Base-by-base conservation (phyloP, 148 eudicot species). In the Oxyria digyna region DNA sequence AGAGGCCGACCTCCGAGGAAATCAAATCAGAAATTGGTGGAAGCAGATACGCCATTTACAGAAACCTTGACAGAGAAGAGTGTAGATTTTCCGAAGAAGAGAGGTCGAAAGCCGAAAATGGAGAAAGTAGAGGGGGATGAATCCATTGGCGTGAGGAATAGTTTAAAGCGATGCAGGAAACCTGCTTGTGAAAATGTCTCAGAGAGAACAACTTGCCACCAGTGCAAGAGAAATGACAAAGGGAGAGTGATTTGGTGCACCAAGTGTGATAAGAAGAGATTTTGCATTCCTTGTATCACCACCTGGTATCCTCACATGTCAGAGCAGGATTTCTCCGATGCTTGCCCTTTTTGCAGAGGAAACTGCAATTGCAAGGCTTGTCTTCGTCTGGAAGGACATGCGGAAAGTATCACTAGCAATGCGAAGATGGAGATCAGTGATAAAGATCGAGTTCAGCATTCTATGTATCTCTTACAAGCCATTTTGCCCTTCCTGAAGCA, bases 161-260 rank as follows among this genome's bases (percentile, higher is more conserved):
- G 72, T 26, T 21, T 32, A 13, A 73, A 26, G 66, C 62, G n/a
- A 4, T 68, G 76, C 76, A 27, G 72, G 26, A 73, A 77, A 74
- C 65, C 43, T 77, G 76, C 74, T 74, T 69, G 80, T 77, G 83
- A 66, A 77, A 80, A 77, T 74, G 74, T 67, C 68, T 66, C 78
- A 13, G 70, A 69, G 72, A 76, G 52, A 11, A 77, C 76, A 63
- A 78, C 64, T 45, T 89, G 96, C 66, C 96, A 89, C 70, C 96
- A 89, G 67, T 89, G 96, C 81, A 80, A 85, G 78, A 85, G 92
- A 75, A 87, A 84, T 73, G 92, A 89, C 59, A 89, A 85, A 42
- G 91, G 87, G 21, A 70, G 81, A 62, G 83, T 79, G 68, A 77
- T 87, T 12, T 62, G 72, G 32, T 89, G 96, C 69, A 76, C 64